Base-by-base conservation (phyloP, 1,284 basidiomycete species). In the Dichomitus squalens region DNA sequence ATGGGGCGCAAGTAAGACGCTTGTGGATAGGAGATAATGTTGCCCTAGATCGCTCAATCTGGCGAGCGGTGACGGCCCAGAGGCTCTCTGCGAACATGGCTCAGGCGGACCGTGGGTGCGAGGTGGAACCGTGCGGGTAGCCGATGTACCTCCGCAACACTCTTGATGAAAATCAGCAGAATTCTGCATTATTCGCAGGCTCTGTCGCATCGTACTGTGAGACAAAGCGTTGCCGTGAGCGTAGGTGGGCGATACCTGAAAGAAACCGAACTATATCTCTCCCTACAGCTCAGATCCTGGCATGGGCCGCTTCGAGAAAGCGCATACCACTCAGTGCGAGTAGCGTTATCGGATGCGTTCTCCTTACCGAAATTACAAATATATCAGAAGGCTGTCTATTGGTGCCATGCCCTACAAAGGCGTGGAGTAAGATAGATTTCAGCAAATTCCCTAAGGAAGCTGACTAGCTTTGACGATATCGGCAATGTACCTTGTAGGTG, bases 1-100 rank as follows among this genome's bases (percentile, higher is more conserved):
- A 43, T 39, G 39, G 50, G 31, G 50, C 57, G 54, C 52, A 49
- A 54, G 52, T 29, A 44, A 27, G 18, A 27, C 41, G 41, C 25
- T 27, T 44, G 11, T 47, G 18, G 11, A n/a, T 29, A 47, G 31
- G 29, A n/a, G 31, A 33, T n/a, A 16, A 16, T 29, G 31, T 27
- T 21, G 2, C 31, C n/a, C 31, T 44, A 27, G 25, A 44, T 44
- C 41, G 16, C 44, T 27, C 29, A 29, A 47, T 47, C 44, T 33
- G 44, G 20, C n/a, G 29, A 25, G 18, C 31, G 12, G 12, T 29
- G 31, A n/a, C 41, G 41, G 27, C 25, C 25, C 41, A 27, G 9
- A 23, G 25, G 18, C 41, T 21, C 41, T 44, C 41, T 44, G 41
- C 25, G 16, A 44, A 27, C 41, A 44, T 23, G 41, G 41, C 41